Conservation (phyloP, 2,329 filamentous ascomycete species). For the Coniella vitis region DNA sequence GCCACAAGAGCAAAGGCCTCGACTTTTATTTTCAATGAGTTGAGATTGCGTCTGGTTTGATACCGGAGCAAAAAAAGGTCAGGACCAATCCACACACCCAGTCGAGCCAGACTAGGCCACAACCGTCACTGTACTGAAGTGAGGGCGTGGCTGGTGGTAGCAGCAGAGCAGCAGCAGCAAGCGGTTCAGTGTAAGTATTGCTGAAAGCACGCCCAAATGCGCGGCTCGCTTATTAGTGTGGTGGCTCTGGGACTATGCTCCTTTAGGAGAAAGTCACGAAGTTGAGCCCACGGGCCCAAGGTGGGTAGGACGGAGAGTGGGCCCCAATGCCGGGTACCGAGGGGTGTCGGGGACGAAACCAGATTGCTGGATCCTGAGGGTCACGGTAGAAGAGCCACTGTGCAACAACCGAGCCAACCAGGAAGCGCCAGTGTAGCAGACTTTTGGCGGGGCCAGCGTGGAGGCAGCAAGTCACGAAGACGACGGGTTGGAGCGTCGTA, state of each 20-base stretch:
- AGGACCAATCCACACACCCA: background rate
- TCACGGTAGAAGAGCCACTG: background rate
- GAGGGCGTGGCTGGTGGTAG: background rate
- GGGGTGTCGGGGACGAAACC: background rate
- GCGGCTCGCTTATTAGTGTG: background rate
- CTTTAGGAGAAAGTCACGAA: conserved; percentile 11
- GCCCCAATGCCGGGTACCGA: conserved; percentile 3
- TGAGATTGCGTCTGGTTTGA: background rate
- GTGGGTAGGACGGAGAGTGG: background rate
- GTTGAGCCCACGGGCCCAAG: no score
- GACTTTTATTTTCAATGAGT: conserved; percentile 6
- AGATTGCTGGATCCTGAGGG: background rate
- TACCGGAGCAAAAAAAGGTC: no score
- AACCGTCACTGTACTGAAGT: background rate
- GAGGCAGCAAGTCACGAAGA: no score
- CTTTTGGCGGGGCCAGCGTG: no score
- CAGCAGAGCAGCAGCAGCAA: background rate
- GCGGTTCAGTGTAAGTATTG: background rate
- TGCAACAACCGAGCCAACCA: background rate
- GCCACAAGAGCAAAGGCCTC: background rate
- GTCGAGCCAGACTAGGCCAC: background rate
- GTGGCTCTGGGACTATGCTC: conserved; percentile 5
- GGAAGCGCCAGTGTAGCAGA: no score
- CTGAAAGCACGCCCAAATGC: background rate
- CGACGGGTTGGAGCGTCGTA: no score